Base-by-base conservation (phyloP, 179 eudicot genomes). In the Camellia oleifera region DNA sequence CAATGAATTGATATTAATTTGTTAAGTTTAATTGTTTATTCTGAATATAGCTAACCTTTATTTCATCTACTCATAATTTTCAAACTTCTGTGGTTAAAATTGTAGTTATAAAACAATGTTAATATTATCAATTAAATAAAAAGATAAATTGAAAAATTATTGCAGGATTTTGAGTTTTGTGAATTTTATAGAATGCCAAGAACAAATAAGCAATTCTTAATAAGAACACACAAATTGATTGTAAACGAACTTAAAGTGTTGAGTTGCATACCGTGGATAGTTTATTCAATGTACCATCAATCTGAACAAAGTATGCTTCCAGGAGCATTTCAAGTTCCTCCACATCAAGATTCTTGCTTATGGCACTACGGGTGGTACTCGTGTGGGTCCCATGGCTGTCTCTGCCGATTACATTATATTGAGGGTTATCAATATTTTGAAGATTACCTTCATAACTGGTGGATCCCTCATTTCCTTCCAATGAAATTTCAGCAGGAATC, bases 291-390 rank as follows among this genome's bases (percentile, higher is more conserved):
- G 99, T 94, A 26, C 98, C 99, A 80, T 97, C 99, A 77, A 97
- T 91, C 86, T 97, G 97, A 72, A 97, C 98, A 76, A 97, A 97
- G 81, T 97, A 96, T 7, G 99, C 99, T 88, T 96, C 99, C 88
- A 96, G 87, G 63, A 94, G 98, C 99, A 92, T 96, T 86, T 96
- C 99, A 86, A 96, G 99, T 85, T 96, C 99, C 84, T 92, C 98
- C 58, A 96, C 97, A 83, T 96, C 99, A 77, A 94, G 94, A 77
- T 91, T 90, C 81, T 94, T 95, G 90, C 92, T 88, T 72, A 88
- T 87, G 80, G 87, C 91, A 80, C 97, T 91, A 72, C 67, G 96
- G 72, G 94, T 85, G 54, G 90, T 90, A 86, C 97, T 94, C 63
- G 94, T 92, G 46, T 78, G 95, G 62, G 97, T 90, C 82, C 89